These are phyloP conservation scores for Pterulicium gracile DNA, from an alignment of 1,284 basidiomycete species.

Conservation along the genomic window DNA sequence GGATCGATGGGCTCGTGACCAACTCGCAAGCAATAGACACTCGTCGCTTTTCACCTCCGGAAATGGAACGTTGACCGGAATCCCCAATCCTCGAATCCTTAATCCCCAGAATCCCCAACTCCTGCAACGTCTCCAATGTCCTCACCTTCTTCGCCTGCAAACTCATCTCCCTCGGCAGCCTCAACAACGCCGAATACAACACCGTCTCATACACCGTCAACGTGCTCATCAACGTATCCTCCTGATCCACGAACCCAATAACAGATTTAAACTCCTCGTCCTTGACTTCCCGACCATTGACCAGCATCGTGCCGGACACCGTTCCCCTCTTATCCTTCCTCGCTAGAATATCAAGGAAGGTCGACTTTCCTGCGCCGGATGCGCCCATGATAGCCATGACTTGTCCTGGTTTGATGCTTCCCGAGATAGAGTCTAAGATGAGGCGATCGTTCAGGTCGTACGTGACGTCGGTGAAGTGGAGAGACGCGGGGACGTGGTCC, in stretches of 20 bases:
- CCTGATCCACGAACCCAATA: conserved; percentile 94
- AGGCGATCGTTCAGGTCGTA: conserved; percentile 65
- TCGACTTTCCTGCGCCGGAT: conserved; percentile 94
- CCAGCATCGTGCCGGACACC: conserved; percentile 67
- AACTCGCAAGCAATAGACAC: conserved; percentile 98
- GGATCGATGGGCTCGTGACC: conserved; percentile 89
- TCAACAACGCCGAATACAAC: conserved; percentile 82
- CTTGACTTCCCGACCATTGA: conserved; percentile 78
- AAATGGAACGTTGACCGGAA: conserved; percentile 80
- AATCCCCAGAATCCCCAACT: conserved; percentile 88
- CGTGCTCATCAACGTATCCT: conserved; percentile 94
- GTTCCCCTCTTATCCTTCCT: conserved; percentile 77
- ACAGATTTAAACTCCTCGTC: conserved; percentile 76
- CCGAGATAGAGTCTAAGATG: conserved; percentile 75
- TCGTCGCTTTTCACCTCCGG: conserved; percentile 91
- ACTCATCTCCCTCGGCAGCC: conserved; percentile 91
- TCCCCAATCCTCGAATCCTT: conserved; percentile 87
- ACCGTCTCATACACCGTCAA: conserved; percentile 97
- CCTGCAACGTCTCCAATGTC: conserved; percentile 92
- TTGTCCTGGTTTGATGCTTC: conserved; percentile 78
- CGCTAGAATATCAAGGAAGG: conserved; percentile 92
- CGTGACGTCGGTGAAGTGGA: conserved; percentile 81
- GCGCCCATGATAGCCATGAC: conserved; percentile 94
- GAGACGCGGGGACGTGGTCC: conserved; percentile 86
- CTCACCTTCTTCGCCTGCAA: conserved; percentile 88